phyloP scores from a whole-genome alignment of 352 stramenopile genomes.

The Phytopythium montanum region DNA sequence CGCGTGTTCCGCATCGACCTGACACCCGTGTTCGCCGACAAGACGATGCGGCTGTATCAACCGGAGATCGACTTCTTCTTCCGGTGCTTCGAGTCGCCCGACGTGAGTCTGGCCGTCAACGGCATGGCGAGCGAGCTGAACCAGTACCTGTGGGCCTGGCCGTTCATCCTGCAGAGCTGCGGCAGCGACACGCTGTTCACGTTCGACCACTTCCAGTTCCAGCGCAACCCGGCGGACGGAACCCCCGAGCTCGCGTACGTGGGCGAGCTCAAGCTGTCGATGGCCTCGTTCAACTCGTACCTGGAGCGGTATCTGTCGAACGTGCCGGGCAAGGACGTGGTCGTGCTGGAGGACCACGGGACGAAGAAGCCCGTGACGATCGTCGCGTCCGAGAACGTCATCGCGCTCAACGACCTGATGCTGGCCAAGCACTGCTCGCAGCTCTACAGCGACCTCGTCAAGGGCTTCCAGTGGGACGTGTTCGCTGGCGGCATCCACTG shows the following conservation, averaged over 20 bases:
- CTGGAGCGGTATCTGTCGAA: constrained; percentile 70
- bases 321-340: constrained; percentile 45
- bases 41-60: constrained; percentile 44
- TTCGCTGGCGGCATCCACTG: constrained; percentile 82
- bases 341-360: constrained; percentile 62
- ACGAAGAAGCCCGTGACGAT: constrained; percentile 71
- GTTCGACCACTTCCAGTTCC: constrained; percentile 81
- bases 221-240: constrained; percentile 35
- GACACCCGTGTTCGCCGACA: constrained; percentile 47
- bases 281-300: constrained; percentile 74
- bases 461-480: constrained; percentile 82
- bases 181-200: constrained; percentile 61
- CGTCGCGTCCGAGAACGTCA: constrained; percentile 67
- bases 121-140: constrained; percentile 78
- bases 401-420: constrained; percentile 65
- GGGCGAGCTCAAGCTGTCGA: constrained; percentile 61
- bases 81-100: constrained; percentile 70
- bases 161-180: constrained; percentile 78
- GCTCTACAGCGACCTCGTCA: constrained; percentile 76
- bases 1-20: constrained; percentile 66
- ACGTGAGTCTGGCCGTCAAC: constrained; percentile 75
- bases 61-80: constrained; percentile 68
- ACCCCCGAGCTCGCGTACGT: constrained; percentile 65
- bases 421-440: constrained; percentile 62
- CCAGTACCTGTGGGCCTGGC: constrained; percentile 79